These are phyloP conservation scores for Byssothecium circinans DNA, from an alignment of 2,329 filamentous ascomycete species.

Conservation along the genomic window DNA sequence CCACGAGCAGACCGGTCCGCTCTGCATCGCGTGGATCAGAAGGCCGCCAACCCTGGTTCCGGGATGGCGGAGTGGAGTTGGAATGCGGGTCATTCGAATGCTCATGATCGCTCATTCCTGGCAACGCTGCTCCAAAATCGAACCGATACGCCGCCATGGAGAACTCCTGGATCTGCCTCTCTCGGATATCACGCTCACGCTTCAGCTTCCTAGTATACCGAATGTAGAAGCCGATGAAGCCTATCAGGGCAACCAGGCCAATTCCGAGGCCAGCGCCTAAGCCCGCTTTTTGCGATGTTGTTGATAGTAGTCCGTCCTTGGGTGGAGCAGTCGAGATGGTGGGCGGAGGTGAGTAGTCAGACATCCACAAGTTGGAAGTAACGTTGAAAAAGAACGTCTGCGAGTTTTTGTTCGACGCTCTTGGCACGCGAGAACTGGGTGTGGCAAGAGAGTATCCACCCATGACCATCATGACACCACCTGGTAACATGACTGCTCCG, in stretches of 20 bases:
- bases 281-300: constrained; percentile 49
- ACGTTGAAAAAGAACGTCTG: constrained; percentile 62
- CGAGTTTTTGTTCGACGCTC: constrained; percentile 46
- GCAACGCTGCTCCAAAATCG: constrained; percentile 41
- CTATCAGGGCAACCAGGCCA: constrained; percentile 46
- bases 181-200: constrained; percentile 48
- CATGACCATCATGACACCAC: constrained; percentile 62
- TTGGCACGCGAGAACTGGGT: constrained; percentile 37
- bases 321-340: constrained; percentile 12
- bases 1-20: constrained; percentile 50
- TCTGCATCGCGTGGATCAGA: constrained; percentile 43
- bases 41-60: constrained; percentile 37
- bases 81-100: constrained; percentile 32
- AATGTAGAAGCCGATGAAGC: constrained; percentile 49
- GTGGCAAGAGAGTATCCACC: constrained; percentile 59
- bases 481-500: constrained; percentile 62
- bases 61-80: constrained; percentile 24
- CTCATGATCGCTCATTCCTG: constrained; percentile 34
- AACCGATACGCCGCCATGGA: constrained; percentile 54
- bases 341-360: constrained; percentile 57
- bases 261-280: constrained; percentile 50
- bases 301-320: constrained; percentile 43
- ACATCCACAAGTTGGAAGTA: constrained; percentile 61
- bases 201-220: constrained; percentile 50
- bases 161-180: constrained; percentile 58